Evolutionary conservation across 331 rosid species (phyloP).

Genomic region (Rosa hybrid): DNA sequence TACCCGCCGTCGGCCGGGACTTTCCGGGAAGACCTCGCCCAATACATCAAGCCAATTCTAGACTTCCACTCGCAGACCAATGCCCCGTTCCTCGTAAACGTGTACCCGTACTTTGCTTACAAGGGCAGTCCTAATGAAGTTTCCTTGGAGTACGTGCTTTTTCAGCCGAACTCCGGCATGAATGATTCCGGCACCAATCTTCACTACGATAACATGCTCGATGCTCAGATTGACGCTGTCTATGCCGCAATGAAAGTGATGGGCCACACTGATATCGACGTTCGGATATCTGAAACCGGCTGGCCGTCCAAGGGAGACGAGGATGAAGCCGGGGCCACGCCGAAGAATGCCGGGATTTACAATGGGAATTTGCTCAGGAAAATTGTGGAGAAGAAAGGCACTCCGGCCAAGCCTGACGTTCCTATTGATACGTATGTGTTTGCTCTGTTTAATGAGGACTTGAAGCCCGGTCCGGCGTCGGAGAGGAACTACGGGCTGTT

Average conservation of each 20-base stretch:
- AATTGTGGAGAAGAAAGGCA: conserved; percentile 59
- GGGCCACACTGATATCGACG: conserved; percentile 73
- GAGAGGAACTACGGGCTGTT: conserved; percentile 92
- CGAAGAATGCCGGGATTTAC: conserved; percentile 71
- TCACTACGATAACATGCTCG: conserved; percentile 87
- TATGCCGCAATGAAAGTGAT: conserved; percentile 68
- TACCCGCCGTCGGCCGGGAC: conserved; percentile 80
- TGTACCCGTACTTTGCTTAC: conserved; percentile 87
- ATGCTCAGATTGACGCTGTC: conserved; percentile 92
- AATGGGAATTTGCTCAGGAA: conserved; percentile 65
- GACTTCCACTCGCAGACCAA: conserved; percentile 60
- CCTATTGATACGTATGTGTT: conserved; percentile 76
- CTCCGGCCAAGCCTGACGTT: conserved; percentile 75
- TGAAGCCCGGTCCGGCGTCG: conserved; percentile 77
- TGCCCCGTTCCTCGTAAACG: conserved; percentile 79
- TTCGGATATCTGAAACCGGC: conserved; percentile 83
- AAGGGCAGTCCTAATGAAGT: conserved; percentile 56
- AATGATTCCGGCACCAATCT: conserved; percentile 62
- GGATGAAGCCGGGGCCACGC: conserved; percentile 77
- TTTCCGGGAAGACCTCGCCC: conserved; percentile 53
- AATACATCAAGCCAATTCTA: conserved; percentile 64
- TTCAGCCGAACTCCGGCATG: conserved; percentile 74
- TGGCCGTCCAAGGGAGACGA: conserved; percentile 93
- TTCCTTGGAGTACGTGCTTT: conserved; percentile 61
- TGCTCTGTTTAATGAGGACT: conserved; percentile 87